A percentile compares a stretch with the other conserved stretches of the same genome.
Conservation (phyloP, 2,329 filamentous ascomycete genomes). For the Zymoseptoria crescenta region DNA sequence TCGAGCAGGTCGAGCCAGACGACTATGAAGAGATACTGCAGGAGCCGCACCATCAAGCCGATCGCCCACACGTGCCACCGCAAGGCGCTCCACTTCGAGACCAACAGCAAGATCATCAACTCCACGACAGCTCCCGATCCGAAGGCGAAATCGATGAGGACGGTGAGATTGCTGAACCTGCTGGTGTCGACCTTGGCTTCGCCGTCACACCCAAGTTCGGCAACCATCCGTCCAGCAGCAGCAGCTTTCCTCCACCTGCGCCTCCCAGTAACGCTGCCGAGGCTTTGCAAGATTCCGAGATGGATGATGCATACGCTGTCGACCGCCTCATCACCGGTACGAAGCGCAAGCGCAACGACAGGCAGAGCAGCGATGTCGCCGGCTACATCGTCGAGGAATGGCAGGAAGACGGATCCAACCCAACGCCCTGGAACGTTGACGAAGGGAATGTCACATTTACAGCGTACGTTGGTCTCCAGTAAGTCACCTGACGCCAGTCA, state of each 20-base stretch:
- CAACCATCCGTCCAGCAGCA: constrained; percentile 5
- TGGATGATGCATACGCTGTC: neutral
- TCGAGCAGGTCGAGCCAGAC: constrained; percentile 15
- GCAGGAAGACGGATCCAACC: constrained; percentile 31
- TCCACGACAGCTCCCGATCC: constrained; percentile 11
- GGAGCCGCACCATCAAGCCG: neutral
- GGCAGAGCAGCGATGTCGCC: constrained; percentile 6
- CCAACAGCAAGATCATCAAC: constrained; percentile 24
- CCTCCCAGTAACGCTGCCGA: neutral
- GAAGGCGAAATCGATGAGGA: constrained; percentile 36
- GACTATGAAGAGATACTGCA: neutral
- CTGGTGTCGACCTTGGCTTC: constrained; percentile 1
- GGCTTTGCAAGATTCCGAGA: neutral
- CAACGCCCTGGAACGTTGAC: constrained; percentile 62
- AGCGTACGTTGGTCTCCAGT: constrained; percentile 19
- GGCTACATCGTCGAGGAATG: constrained; percentile 38
- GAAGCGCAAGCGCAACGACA: constrained; percentile 58
- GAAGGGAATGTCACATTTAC: constrained; percentile 40
- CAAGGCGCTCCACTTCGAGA: neutral
- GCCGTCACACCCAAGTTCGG: neutral
- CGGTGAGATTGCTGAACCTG: constrained; percentile 30
- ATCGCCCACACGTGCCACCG: neutral
- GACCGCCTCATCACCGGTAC: constrained; percentile 29
- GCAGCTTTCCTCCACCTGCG: neutral
- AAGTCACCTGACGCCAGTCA: constrained; percentile 10